phyloP scores from a whole-genome alignment of 257 asterid species.

The Orobanche coerulescens region DNA sequence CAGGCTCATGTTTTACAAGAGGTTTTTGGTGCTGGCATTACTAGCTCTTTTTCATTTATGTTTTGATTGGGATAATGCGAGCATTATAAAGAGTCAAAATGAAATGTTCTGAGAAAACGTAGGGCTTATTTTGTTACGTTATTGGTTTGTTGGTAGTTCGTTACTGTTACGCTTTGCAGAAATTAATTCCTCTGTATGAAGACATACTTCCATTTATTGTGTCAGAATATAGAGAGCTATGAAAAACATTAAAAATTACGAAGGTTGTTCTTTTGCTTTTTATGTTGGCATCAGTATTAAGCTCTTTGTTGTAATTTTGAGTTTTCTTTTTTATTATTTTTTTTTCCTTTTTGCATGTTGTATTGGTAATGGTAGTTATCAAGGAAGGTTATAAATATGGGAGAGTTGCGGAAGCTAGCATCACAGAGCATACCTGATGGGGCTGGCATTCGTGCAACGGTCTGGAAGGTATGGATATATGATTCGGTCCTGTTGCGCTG shows the following conservation, averaged over 20 bases:
- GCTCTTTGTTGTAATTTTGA: conserved; percentile 1
- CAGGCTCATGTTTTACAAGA: conserved; percentile 66
- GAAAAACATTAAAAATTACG: background rate
- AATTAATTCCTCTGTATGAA: background rate
- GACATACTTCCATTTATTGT: background rate
- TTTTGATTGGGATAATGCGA: background rate
- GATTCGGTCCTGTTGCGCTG: conserved; percentile 2
- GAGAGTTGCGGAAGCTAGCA: conserved; percentile 73
- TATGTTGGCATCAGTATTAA: background rate
- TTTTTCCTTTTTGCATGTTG: conserved; percentile 17
- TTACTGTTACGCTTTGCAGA: background rate
- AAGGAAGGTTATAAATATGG: conserved; percentile 69
- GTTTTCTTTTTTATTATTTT: conserved; percentile 3
- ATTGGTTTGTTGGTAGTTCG: background rate
- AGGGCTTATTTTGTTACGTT: background rate
- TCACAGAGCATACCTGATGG: conserved; percentile 87
- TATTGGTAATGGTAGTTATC: conserved; percentile 45
- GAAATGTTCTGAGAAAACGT: background rate
- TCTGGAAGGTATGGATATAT: conserved; percentile 72
- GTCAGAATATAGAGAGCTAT: conserved; percentile 6
- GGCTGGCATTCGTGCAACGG: conserved; percentile 78
- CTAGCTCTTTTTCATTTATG: background rate
- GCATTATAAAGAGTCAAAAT: background rate
- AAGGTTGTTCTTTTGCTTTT: background rate
- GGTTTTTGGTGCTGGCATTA: conserved; percentile 33